phyloP scores from a whole-genome alignment of 768 basidiomycete species.

The Suillus discolor region DNA sequence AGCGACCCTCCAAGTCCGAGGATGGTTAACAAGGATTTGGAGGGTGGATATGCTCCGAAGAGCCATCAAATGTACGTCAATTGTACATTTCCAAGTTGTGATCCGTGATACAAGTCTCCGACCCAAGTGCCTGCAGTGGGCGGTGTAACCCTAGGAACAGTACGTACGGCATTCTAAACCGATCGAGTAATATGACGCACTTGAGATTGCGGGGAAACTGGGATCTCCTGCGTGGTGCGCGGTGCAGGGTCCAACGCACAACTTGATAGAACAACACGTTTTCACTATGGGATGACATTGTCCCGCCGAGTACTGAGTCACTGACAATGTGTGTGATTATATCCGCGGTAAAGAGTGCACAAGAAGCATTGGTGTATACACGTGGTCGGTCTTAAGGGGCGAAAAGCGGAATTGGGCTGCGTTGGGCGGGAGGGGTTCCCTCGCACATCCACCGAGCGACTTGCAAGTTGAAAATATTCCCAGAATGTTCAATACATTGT shows the following conservation, averaged over 20 bases:
- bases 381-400: neutral
- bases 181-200: constrained; percentile 3
- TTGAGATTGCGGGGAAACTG: constrained; percentile 1
- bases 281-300: neutral
- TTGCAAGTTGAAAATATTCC: constrained; percentile 2
- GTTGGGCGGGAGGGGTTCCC: constrained; percentile 6
- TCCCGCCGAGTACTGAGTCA: constrained; percentile 2
- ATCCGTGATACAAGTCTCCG: constrained; percentile 1
- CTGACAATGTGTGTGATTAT: neutral
- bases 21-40: neutral
- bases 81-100: neutral
- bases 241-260: no score
- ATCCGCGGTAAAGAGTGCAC: constrained; percentile 3
- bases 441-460: constrained; percentile 6
- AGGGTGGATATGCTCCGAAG: constrained; percentile 2
- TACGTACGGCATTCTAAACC: neutral
- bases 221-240: no score
- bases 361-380: neutral
- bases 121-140: neutral
- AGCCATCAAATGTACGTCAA: neutral
- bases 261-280: neutral
- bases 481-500: neutral
- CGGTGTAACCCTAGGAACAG: constrained; percentile 1
- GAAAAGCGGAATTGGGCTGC: constrained; percentile 1
- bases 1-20: neutral